Evolutionary conservation across 139 green algal species (phyloP).

Genomic region (Auxenochlorella pyrenoidosa): DNA sequence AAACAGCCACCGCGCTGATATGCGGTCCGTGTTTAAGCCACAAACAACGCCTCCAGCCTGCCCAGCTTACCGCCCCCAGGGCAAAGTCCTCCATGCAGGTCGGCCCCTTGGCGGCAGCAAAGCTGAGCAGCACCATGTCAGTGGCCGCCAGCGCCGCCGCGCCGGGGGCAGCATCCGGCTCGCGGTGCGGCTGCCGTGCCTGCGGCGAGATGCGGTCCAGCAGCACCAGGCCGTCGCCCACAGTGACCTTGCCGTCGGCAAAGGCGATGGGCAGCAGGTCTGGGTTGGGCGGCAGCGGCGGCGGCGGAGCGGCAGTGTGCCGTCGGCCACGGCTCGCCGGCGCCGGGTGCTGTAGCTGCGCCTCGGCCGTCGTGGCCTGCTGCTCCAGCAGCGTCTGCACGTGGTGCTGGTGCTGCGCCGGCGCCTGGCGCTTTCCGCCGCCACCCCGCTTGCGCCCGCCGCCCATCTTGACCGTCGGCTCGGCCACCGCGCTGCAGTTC

Average conservation of each 20-base stretch:
- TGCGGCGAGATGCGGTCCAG: slow-evolving; percentile 21
- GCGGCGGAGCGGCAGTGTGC: background rate
- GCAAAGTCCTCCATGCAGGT: slow-evolving; percentile 47
- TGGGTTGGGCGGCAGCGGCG: background rate
- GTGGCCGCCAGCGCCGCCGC: background rate
- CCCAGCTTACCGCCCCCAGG: slow-evolving; percentile 47
- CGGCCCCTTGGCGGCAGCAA: slow-evolving; percentile 32
- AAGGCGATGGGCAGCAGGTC: slow-evolving; percentile 30
- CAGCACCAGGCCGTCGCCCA: slow-evolving; percentile 7
- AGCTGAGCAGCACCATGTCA: slow-evolving; percentile 58
- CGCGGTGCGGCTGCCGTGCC: slow-evolving; percentile 20
- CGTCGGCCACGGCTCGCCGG: background rate
- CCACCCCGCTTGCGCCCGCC: background rate
- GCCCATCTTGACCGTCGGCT: slow-evolving; percentile 24
- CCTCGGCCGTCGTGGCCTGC: background rate
- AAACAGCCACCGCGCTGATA: background rate
- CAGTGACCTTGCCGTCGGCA: slow-evolving; percentile 11
- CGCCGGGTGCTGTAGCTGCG: background rate
- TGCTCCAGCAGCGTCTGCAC: background rate
- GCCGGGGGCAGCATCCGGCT: background rate
- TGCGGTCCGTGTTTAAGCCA: background rate
- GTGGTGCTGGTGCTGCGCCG: background rate
- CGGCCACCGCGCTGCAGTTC: slow-evolving; percentile 2
- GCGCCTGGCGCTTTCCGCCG: background rate
- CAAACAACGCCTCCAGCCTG: background rate